Percentiles rank a stretch among this genome's conserved stretches.
Conservation (phyloP, 306 rosid genomes). For the Rosa lucieae region DNA sequence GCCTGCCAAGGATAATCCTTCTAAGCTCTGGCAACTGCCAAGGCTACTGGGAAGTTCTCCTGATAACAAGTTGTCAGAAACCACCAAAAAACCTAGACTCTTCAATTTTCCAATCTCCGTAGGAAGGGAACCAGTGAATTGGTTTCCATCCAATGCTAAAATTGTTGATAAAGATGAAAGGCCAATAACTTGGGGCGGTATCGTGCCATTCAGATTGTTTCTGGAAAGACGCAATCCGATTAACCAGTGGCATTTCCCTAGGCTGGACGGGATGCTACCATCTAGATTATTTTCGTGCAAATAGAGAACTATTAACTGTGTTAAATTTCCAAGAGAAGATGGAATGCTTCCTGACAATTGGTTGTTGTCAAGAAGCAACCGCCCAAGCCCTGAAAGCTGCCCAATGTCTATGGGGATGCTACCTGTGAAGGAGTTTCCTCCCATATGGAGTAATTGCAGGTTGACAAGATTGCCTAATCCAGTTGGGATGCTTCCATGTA, state of each 20-base stretch:
- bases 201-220: neutral
- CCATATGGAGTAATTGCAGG: neutral
- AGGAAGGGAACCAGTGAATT: neutral
- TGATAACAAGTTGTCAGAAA: neutral
- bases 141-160: neutral
- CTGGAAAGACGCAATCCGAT: neutral
- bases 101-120: neutral
- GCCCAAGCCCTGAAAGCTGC: neutral
- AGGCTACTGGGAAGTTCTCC: neutral
- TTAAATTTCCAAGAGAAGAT: neutral
- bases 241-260: neutral
- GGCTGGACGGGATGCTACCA: neutral
- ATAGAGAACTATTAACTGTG: fast-evolving
- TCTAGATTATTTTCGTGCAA: neutral
- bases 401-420: neutral
- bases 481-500: neutral
- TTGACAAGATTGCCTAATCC: neutral
- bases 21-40: neutral
- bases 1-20: neutral
- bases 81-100: neutral
- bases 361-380: neutral
- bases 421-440: neutral
- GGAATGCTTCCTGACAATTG: neutral
- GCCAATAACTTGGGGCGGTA: neutral
- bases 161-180: neutral